phyloP scores from a whole-genome alignment of 176 grass and related monocot genomes.

The Rhynchospora breviuscula region DNA sequence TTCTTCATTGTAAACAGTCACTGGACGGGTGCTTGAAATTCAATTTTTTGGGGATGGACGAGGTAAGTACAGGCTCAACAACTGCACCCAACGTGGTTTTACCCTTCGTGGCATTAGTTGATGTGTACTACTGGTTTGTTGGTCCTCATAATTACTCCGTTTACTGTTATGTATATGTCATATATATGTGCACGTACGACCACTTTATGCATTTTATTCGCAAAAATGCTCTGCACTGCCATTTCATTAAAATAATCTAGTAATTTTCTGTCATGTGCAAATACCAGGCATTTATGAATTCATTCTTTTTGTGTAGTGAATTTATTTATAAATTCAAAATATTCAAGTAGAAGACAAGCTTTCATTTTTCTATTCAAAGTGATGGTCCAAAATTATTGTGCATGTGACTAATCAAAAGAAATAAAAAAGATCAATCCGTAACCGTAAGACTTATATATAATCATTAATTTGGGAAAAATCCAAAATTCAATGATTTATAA shows the following conservation, averaged over 20 bases:
- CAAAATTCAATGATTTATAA: not conserved
- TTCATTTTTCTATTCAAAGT: not conserved
- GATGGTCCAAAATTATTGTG: not conserved
- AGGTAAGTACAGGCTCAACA: not conserved
- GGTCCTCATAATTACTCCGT: not conserved
- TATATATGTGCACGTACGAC: not conserved
- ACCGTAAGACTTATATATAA: not conserved
- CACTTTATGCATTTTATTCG: not conserved
- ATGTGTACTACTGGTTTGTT: not conserved
- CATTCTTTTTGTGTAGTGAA: too few species aligned
- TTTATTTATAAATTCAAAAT: too few species aligned
- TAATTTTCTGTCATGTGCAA: not conserved
- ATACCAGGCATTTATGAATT: not conserved
- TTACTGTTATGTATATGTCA: not conserved
- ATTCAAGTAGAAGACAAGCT: not conserved
- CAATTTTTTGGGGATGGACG: not conserved
- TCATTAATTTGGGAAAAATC: not conserved
- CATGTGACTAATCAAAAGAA: not conserved
- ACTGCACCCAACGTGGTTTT: not conserved
- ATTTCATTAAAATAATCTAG: not conserved
- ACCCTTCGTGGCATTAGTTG: not conserved
- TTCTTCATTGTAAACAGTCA: not conserved
- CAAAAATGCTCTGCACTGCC: not conserved
- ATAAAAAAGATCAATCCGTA: not conserved
- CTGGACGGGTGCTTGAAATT: not conserved